Evolutionary conservation across 805 yeast genomes (phyloP).

Genomic region (Lachancea meyersii): DNA sequence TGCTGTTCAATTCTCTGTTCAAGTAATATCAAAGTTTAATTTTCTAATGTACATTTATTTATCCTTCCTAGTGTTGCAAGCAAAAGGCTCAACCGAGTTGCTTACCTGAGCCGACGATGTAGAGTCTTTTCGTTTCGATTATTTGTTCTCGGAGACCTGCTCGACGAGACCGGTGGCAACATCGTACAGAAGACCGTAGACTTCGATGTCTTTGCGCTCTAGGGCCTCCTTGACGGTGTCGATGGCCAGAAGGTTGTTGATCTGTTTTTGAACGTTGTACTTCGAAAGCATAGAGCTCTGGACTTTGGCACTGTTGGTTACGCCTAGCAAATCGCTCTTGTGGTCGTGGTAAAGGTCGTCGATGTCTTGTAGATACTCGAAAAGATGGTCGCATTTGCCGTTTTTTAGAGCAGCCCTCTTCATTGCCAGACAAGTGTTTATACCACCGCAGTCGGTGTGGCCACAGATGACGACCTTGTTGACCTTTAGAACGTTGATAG

Average conservation of each 20-base stretch:
- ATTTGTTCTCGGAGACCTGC: constrained; percentile 21
- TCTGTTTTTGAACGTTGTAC: constrained; percentile 69
- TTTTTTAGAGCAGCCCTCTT: constrained; percentile 43
- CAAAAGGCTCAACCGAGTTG: too few relatives aligned
- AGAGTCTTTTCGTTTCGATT: neutral
- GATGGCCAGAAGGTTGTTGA: constrained; percentile 51
- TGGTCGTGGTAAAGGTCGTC: constrained; percentile 62
- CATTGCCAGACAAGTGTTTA: constrained; percentile 67
- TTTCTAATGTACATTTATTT: too few relatives aligned
- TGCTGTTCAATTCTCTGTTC: too few relatives aligned
- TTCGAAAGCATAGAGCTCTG: constrained; percentile 63
- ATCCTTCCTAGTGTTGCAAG: too few relatives aligned
- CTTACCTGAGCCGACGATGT: too few relatives aligned
- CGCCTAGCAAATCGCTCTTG: constrained; percentile 41
- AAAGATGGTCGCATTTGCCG: constrained; percentile 39
- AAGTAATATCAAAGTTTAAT: too few relatives aligned
- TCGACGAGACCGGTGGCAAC: constrained; percentile 66
- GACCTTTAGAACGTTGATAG: constrained; percentile 77
- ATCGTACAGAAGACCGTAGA: constrained; percentile 80
- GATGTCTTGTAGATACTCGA: constrained; percentile 51
- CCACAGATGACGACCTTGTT: constrained; percentile 82
- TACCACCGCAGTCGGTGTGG: constrained; percentile 93
- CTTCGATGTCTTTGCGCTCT: constrained; percentile 55
- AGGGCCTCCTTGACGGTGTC: constrained; percentile 60
- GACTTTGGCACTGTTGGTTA: constrained; percentile 42